Evolutionary conservation across 805 yeast genomes (phyloP).

Genomic region (Ogataea thermomethanolica): DNA sequence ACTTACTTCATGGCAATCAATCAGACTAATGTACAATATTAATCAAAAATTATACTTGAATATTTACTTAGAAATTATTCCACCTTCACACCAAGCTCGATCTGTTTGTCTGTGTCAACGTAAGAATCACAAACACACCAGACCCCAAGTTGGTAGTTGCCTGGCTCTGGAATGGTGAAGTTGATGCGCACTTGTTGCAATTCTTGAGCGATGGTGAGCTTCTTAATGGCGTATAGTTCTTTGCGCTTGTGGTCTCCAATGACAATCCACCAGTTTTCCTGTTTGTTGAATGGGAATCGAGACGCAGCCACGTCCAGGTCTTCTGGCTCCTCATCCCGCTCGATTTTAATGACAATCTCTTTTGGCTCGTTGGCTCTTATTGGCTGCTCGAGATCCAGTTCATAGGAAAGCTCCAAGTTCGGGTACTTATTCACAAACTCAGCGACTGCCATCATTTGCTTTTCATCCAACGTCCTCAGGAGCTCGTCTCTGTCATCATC

Average conservation of each 20-base stretch:
- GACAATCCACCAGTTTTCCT: constrained; percentile 85
- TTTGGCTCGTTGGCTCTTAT: constrained; percentile 45
- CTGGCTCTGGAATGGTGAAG: constrained; percentile 57
- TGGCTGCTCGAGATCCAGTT: constrained; percentile 40
- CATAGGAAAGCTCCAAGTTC: constrained; percentile 66
- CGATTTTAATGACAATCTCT: constrained; percentile 45
- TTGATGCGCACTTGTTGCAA: constrained; percentile 50
- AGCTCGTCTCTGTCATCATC: constrained; percentile 58
- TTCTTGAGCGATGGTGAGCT: constrained; percentile 51
- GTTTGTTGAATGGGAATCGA: constrained; percentile 55
- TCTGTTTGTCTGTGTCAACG: constrained; percentile 88
- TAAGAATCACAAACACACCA: constrained; percentile 94
- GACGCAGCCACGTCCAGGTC: constrained; percentile 58
- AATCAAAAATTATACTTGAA: neutral
- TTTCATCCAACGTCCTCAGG: constrained; percentile 47
- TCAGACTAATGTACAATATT: neutral
- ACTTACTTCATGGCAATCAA: constrained; percentile 9
- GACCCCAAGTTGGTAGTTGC: constrained; percentile 57
- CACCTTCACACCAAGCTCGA: constrained; percentile 37
- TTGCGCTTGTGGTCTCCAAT: constrained; percentile 62
- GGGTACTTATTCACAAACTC: constrained; percentile 89
- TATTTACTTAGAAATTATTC: neutral
- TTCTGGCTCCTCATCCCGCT: constrained; percentile 74
- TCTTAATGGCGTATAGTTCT: constrained; percentile 71
- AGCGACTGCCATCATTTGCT: constrained; percentile 63